Conservation (phyloP, 2,329 filamentous ascomycete species). For the Neurospora sp. region DNA sequence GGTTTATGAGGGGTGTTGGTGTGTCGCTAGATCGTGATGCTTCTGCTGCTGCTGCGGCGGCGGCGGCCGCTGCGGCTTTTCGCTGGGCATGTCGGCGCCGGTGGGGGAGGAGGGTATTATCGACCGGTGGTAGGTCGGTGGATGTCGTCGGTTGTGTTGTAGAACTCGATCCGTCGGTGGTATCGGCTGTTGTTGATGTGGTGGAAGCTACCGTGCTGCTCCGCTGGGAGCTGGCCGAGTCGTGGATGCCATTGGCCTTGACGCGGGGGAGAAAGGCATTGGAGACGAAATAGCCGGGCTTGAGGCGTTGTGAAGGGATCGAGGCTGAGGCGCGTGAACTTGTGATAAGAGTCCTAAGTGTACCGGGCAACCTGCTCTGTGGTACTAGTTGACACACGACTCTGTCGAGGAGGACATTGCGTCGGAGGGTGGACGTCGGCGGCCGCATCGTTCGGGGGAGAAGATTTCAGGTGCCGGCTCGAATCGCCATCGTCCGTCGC, state of each 20-base stretch:
- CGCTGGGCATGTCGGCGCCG: constrained; percentile 20
- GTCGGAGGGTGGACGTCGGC: constrained; percentile 12
- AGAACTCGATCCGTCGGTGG: background rate
- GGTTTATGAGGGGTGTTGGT: background rate
- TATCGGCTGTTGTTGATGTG: constrained; percentile 1
- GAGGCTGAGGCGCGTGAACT: constrained; percentile 9
- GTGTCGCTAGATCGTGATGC: background rate
- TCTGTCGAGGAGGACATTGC: constrained; percentile 6
- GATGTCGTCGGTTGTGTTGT: background rate
- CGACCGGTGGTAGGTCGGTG: background rate
- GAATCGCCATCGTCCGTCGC: constrained; percentile 17
- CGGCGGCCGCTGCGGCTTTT: constrained; percentile 9
- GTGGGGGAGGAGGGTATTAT: constrained; percentile 17
- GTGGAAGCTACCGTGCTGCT: constrained; percentile 4
- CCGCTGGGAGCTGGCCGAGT: constrained; percentile 2
- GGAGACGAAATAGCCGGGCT: constrained; percentile 25
- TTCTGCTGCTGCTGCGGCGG: background rate
- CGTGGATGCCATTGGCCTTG: constrained; percentile 13
- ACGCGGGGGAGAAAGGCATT: constrained; percentile 22
- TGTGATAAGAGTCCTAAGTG: constrained; percentile 1
- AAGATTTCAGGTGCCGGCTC: constrained; percentile 13
- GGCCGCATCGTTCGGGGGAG: constrained; percentile 15
- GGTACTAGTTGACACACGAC: background rate
- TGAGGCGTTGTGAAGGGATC: constrained; percentile 15
- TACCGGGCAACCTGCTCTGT: background rate